Evolutionary conservation across 176 grass and related monocot species (phyloP).

Genomic region (Aegilops sharonensis): DNA sequence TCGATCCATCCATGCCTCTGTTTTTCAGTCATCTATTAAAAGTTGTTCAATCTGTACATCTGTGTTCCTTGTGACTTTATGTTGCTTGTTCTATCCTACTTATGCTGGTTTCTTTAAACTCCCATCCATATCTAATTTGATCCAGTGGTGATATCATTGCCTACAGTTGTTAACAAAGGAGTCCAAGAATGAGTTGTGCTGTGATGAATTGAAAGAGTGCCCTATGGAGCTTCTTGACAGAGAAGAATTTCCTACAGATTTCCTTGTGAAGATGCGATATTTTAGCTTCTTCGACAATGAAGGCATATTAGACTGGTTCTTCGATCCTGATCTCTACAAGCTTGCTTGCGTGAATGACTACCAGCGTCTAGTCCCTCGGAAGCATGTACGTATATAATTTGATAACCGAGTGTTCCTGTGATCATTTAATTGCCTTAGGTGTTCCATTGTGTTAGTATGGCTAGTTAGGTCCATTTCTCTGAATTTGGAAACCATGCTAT

Average conservation of each 20-base stretch:
- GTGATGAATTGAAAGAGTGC: not conserved
- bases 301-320: conserved; percentile 4
- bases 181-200: not conserved
- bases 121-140: not conserved
- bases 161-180: not conserved
- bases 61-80: not conserved
- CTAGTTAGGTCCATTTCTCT: not conserved
- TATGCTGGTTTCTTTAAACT: not conserved
- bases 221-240: not conserved
- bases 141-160: not conserved
- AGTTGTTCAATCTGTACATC: not conserved
- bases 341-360: conserved; percentile 27
- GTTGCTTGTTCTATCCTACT: not conserved
- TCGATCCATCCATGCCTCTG: not conserved
- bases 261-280: not conserved
- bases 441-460: not conserved
- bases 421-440: not conserved
- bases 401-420: not conserved
- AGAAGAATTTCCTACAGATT: conserved; percentile 1
- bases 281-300: not conserved
- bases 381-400: conserved; percentile 1
- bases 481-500: not conserved
- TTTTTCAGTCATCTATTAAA: not conserved
- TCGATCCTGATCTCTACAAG: not conserved
- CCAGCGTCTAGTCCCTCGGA: conserved; percentile 18